Conservation (phyloP, 257 asterid genomes). For the Ilex aquifolium region DNA sequence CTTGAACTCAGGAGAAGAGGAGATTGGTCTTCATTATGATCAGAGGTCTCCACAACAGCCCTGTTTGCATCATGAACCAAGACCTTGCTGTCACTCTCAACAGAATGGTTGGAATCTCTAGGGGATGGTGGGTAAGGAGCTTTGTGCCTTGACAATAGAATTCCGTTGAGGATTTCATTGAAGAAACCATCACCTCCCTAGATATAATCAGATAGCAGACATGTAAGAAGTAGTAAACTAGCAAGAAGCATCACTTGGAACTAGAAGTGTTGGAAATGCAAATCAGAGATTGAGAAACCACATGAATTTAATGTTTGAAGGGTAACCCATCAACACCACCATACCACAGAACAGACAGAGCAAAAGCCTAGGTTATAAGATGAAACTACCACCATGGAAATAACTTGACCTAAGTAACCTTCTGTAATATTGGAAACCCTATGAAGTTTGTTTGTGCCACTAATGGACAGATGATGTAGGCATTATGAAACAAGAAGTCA, state of each 20-base stretch:
- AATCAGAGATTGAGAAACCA: neutral
- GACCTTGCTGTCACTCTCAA: conserved; percentile 30
- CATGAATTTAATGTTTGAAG: too few species aligned
- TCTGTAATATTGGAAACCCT: too few species aligned
- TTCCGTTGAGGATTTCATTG: conserved; percentile 81
- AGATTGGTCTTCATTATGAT: conserved; percentile 43
- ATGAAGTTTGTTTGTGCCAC: too few species aligned
- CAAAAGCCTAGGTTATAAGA: too few species aligned
- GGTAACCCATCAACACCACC: too few species aligned
- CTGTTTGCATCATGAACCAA: conserved; percentile 33
- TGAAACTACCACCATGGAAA: too few species aligned
- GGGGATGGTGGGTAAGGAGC: conserved; percentile 81
- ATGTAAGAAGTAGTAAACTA: neutral
- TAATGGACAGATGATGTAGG: too few species aligned
- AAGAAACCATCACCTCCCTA: conserved; percentile 99
- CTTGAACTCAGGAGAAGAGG: conserved; percentile 61
- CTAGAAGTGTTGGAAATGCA: too few species aligned
- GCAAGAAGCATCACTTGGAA: neutral
- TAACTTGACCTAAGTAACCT: too few species aligned
- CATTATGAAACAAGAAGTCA: too few species aligned
- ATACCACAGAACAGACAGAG: too few species aligned
- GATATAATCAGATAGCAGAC: conserved; percentile 14
- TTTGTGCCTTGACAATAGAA: conserved; percentile 81
- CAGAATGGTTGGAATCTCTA: conserved; percentile 28
- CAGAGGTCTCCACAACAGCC: conserved; percentile 34